Evolutionary conservation across 2,329 filamentous ascomycete species (phyloP).

Genomic region (Trichoderma sp.): DNA sequence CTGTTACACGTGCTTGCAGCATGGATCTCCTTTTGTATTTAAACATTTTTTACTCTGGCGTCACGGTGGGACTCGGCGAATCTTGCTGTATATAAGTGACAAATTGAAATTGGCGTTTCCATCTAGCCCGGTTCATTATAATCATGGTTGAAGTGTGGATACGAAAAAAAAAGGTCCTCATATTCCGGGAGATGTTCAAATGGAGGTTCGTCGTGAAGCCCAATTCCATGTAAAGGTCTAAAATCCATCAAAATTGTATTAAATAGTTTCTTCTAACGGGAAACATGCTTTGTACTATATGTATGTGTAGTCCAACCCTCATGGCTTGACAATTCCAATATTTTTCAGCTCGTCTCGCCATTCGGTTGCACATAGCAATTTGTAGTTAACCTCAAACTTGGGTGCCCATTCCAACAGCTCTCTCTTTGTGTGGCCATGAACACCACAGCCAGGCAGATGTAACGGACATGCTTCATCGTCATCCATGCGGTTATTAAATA

Average conservation of each 20-base stretch:
- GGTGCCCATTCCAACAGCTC: neutral
- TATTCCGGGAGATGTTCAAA: neutral
- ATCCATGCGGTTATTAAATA: neutral
- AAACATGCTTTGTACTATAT: neutral
- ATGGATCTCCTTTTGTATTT: neutral
- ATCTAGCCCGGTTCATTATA: neutral
- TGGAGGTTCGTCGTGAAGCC: neutral
- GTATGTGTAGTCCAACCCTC: neutral
- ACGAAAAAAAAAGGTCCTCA: neutral
- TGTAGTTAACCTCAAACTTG: slow-evolving; percentile 2
- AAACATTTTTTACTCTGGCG: neutral
- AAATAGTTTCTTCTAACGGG: neutral
- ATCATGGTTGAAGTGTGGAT: neutral
- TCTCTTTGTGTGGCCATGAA: neutral
- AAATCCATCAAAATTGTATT: neutral
- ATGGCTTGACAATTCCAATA: neutral
- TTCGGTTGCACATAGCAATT: neutral
- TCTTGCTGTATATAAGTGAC: neutral
- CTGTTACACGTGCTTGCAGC: neutral
- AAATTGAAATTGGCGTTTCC: neutral
- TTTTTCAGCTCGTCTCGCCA: neutral
- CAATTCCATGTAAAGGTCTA: neutral
- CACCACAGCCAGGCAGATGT: neutral
- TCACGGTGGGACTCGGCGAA: neutral
- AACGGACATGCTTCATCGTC: neutral